Evolutionary conservation across 371 early-diverging fungal species (phyloP), one percentile per base, ranked within the genome.

Genomic region (Parasitella parasitica): DNA sequence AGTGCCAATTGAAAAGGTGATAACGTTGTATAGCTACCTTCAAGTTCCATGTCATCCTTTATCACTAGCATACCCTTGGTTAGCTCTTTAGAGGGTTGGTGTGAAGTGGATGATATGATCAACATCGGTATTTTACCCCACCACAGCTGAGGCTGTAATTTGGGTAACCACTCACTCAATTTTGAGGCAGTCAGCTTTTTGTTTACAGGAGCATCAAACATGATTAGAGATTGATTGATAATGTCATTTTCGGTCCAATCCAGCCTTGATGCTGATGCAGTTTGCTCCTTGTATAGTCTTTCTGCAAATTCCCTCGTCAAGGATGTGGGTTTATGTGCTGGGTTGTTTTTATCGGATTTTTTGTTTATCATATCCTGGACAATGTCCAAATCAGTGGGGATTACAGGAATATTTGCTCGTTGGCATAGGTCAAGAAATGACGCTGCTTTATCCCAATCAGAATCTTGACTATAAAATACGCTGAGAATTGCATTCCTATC

Each of bases 51-150:
- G 27, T 66, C 57, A 18, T 36, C 30, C 0, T 36, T 34, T 26
- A 73, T 36, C 1, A 70, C 39, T 4, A 73, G 13, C 3, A 73
- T 61, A 5, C 58, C 73, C 12, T 39, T 50, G 2, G 55, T 54
- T n/a, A 36, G 11, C 12, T 59, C 60, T 39, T 43, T 48, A 5
- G 52, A 37, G 0, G 51, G 57, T 8, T 36, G n/a, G 12, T 57
- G 41, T 20, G 39, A n/a, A 3, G 37, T 28, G 1, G 64, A 22
- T 18, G 73, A 56, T 18, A 79, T 50, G 1, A 74, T 18, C 34
- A 79, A 27, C 2, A 66, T n/a, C 0, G 77, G 77, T 24, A 76
- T 35, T 49, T 67, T 76, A 16, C 68, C 64, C 77, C 77, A 76
- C 80, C 80, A 79, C 13, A 16, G 59, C 8, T 70, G 50, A 5